Base-by-base conservation (phyloP, 805 yeast genomes). In the Saccharomycopsis sp. region DNA sequence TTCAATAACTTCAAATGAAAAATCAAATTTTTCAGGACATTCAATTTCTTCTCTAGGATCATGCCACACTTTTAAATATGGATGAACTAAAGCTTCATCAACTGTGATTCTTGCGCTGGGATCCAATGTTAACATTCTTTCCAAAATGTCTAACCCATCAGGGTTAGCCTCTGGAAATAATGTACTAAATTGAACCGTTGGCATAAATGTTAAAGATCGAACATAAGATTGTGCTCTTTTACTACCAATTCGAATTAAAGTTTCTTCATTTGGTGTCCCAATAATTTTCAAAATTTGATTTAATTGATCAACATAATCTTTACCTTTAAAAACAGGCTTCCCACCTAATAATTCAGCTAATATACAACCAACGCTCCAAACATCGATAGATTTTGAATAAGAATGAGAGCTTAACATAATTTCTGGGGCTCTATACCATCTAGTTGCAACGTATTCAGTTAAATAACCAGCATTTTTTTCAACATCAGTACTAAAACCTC, bases 381-480 rank as follows among this genome's bases (percentile, higher is more conserved):
- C 75, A 62, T 93, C 98, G 48, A 93, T 90, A 20, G 98, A 96
- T 65, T 87, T 89, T 4, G 97, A 85, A 63, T 90, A 90, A 48
- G 89, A 86, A 61, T 93, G 95, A 67, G 85, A 87, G 52, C 94
- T 82, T 44, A 93, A 71, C 88, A 93, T 90, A 63, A 93, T 88
- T 59, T 93, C 98, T 0, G 98, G 98, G 2, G 98, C 98, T 54
- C 98, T 72, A 64, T 93, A 93, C 98, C 98, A 93, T 61, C 98
- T 74, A 1, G 98, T 93, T 26, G 98, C 97, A 22, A 93, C 98
- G 60, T 93, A 93, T 62, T 90, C 97, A 1, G 98, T 93, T 70
- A 90, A 68, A 57, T 87, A 90, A n/a, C 96, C 97, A 26, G 85
- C 84, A 55, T 88, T 87, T 55, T 81, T 85, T 49, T 81, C 89